phyloP scores from a whole-genome alignment of 2,329 filamentous ascomycete species.

The Xylaria sp. region DNA sequence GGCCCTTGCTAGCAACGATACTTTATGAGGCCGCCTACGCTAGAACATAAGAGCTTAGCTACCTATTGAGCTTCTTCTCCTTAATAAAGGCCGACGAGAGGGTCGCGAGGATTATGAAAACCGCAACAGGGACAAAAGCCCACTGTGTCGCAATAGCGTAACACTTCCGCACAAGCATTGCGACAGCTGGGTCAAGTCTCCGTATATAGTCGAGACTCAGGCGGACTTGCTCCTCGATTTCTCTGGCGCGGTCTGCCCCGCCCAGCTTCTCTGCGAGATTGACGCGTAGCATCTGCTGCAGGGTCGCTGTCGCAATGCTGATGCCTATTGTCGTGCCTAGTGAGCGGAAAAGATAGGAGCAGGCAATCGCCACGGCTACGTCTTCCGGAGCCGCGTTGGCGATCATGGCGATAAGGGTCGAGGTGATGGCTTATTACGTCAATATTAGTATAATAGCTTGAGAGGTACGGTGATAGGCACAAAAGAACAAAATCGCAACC shows the following conservation, averaged over 20 bases:
- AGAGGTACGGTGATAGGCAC: no score
- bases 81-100: constrained; percentile 62
- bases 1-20: not conserved
- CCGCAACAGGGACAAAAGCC: constrained; percentile 55
- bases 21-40: not conserved
- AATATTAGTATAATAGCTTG: not conserved
- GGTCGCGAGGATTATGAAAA: constrained; percentile 55
- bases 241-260: constrained; percentile 65
- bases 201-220: constrained; percentile 77
- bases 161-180: constrained; percentile 70
- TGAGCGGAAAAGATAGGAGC: constrained; percentile 83
- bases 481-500: no score
- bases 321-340: constrained; percentile 81
- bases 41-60: not conserved
- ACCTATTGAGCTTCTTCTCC: constrained; percentile 64
- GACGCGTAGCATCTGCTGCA: constrained; percentile 74
- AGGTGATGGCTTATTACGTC: constrained; percentile 70
- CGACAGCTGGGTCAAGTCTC: constrained; percentile 69
- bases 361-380: constrained; percentile 80
- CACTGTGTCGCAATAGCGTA: constrained; percentile 65
- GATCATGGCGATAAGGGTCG: constrained; percentile 76
- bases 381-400: constrained; percentile 75
- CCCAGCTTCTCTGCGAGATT: constrained; percentile 66
- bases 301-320: constrained; percentile 75
- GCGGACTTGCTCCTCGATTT: constrained; percentile 75